A percentile compares a stretch with the other conserved stretches of the same genome.
These are phyloP conservation scores for Auriscalpium vulgare DNA, from an alignment of 768 basidiomycete species.

Conservation along the genomic window DNA sequence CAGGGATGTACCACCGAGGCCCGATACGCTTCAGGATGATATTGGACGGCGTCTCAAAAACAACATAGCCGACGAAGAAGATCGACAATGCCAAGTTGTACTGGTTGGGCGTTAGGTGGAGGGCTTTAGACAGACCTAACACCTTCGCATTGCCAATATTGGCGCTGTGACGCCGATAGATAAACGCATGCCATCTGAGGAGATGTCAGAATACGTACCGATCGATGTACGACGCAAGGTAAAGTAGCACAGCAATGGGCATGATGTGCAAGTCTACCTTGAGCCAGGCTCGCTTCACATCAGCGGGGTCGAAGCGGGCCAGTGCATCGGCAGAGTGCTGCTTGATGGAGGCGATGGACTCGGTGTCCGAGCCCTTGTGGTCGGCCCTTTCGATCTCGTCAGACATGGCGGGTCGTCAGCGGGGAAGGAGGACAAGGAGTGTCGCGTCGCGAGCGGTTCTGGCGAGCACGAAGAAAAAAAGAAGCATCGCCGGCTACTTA, in stretches of 20 bases:
- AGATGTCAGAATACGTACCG: not conserved
- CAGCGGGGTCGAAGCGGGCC: not conserved
- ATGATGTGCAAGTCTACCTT: slow-evolving; percentile 13
- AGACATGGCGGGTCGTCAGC: not conserved
- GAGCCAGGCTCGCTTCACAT: slow-evolving; percentile 9
- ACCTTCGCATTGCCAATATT: slow-evolving; percentile 28
- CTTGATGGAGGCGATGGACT: not conserved
- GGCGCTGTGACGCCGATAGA: slow-evolving; percentile 12
- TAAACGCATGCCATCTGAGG: not conserved
- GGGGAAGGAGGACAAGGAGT: not conserved
- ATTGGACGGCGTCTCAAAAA: slow-evolving; percentile 21
- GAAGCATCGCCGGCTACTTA: not conserved
- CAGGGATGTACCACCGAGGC: slow-evolving; percentile 10
- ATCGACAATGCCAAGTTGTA: slow-evolving; percentile 12
- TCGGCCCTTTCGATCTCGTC: not conserved
- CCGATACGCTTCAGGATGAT: slow-evolving; percentile 17
- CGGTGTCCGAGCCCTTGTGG: not conserved
- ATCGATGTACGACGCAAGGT: slow-evolving; percentile 10
- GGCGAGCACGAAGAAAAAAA: not conserved
- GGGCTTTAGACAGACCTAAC: slow-evolving; percentile 18
- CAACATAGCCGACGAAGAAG: slow-evolving; percentile 16
- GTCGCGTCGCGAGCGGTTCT: not conserved
- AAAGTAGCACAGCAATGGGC: slow-evolving; percentile 9
- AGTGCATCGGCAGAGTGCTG: not conserved
- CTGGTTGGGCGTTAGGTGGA: slow-evolving; percentile 14